Evolutionary conservation across 495 filamentous ascomycete genomes (phyloP).

Genomic region (Penicillium desertorum): DNA sequence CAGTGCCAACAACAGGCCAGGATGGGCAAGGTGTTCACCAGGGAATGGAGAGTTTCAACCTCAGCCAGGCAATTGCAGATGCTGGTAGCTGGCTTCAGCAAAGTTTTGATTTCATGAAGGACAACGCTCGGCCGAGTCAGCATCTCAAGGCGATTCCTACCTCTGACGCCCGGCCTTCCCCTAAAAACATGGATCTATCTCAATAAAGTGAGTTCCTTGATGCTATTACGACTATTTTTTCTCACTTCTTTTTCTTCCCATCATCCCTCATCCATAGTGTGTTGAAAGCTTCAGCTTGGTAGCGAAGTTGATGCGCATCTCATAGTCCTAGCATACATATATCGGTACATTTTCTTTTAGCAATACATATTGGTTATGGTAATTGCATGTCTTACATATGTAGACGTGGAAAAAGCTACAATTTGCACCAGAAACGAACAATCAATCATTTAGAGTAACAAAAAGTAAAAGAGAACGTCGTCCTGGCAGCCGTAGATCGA

Average conservation of each 20-base stretch:
- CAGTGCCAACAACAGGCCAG: constrained; percentile 37
- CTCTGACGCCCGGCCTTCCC: constrained; percentile 1
- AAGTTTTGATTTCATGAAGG: constrained; percentile 42
- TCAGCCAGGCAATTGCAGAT: constrained; percentile 47
- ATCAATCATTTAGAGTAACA: neutral
- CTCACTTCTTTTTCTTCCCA: neutral
- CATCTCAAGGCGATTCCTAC: constrained; percentile 16
- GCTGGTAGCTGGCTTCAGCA: constrained; percentile 48
- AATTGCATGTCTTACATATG: neutral
- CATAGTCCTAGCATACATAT: constrained; percentile 5
- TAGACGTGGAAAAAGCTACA: neutral
- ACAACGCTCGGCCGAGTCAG: constrained; percentile 20
- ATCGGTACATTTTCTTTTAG: neutral
- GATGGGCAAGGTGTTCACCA: constrained; percentile 37
- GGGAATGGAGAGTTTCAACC: constrained; percentile 37
- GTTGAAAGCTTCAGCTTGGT: constrained; percentile 1
- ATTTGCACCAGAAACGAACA: neutral
- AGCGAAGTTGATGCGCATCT: neutral
- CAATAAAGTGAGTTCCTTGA: neutral
- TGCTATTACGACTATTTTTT: neutral
- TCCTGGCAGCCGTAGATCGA: constrained; percentile 5
- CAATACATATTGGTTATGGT: neutral
- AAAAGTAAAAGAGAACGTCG: neutral
- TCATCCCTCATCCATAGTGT: neutral
- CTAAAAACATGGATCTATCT: constrained; percentile 16